Conservation (phyloP, 1,284 basidiomycete genomes). For the Schizophyllum commune region DNA sequence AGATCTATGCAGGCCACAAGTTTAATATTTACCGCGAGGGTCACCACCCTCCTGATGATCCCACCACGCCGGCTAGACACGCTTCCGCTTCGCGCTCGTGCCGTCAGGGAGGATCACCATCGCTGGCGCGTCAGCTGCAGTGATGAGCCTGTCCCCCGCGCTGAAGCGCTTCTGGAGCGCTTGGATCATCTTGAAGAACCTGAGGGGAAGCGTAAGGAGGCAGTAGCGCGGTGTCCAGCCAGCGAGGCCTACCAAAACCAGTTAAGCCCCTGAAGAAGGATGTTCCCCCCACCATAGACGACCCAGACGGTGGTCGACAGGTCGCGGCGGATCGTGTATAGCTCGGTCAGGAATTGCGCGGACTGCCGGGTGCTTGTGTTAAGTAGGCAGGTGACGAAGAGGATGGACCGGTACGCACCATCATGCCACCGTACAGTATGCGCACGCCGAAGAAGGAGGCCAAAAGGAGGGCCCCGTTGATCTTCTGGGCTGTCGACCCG, state of each 20-base stretch:
- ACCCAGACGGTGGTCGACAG: slow-evolving; percentile 40
- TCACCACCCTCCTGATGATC: no score
- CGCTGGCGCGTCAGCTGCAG: not conserved
- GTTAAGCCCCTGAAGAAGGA: slow-evolving; percentile 58
- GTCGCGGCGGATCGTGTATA: slow-evolving; percentile 39
- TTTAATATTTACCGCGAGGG: no score
- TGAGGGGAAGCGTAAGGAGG: slow-evolving; percentile 16
- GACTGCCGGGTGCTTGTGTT: slow-evolving; percentile 34
- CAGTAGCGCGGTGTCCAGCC: not conserved
- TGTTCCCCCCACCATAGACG: slow-evolving; percentile 47
- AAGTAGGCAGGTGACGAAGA: not conserved
- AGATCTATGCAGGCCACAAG: no score
- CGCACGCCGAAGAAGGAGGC: slow-evolving; percentile 54
- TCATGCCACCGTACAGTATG: slow-evolving; percentile 55
- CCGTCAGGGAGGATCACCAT: not conserved
- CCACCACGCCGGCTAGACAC: not conserved
- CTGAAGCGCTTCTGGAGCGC: slow-evolving; percentile 25
- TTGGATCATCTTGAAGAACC: slow-evolving; percentile 63
- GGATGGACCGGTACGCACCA: slow-evolving; percentile 33
- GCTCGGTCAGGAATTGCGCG: slow-evolving; percentile 49
- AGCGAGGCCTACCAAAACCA: slow-evolving; percentile 53
- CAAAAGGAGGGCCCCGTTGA: slow-evolving; percentile 62
- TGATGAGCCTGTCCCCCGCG: not conserved
- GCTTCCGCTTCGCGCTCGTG: not conserved
- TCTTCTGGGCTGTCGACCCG: slow-evolving; percentile 53